Percentiles rank a stretch among this genome's conserved stretches.
These are phyloP conservation scores for Pichia sp. DNA, from an alignment of 1,139 yeast genomes.

Conservation along the genomic window DNA sequence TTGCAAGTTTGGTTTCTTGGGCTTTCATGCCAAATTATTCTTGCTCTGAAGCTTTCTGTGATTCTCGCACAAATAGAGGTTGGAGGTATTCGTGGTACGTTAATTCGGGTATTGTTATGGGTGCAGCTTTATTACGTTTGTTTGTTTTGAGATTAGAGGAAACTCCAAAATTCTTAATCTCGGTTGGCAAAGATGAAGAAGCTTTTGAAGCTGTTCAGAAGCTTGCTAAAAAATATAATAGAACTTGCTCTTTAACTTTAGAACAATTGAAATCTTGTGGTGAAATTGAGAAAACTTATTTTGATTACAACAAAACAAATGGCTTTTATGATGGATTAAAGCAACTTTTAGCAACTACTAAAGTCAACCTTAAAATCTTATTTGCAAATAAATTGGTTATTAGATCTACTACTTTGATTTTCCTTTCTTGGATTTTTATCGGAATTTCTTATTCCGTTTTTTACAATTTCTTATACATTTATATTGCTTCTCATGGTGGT, in stretches of 20 bases:
- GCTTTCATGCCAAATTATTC: conserved; percentile 45
- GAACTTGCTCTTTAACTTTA: conserved; percentile 37
- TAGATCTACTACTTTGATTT: conserved; percentile 35
- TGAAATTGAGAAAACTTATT: conserved; percentile 24
- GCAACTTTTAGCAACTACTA: conserved; percentile 20
- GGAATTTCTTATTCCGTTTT: conserved; percentile 49
- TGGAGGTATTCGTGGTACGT: conserved; percentile 55
- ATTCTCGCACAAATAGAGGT: conserved; percentile 43
- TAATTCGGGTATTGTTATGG: conserved; percentile 46
- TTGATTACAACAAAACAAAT: conserved; percentile 7
- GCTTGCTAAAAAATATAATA: conserved; percentile 37
- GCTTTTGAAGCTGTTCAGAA: conserved; percentile 35
- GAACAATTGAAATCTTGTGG: conserved; percentile 42
- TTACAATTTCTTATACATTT: conserved; percentile 43
- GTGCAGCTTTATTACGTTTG: conserved; percentile 41
- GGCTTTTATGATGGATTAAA: conserved; percentile 17
- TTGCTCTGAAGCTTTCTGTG: conserved; percentile 40
- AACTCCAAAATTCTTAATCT: conserved; percentile 50
- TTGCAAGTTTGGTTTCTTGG: conserved; percentile 49
- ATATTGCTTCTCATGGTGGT: conserved; percentile 41
- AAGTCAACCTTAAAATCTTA: conserved; percentile 30
- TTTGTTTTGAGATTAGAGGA: conserved; percentile 43
- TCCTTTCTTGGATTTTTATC: conserved; percentile 42
- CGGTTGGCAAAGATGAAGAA: conserved; percentile 47
- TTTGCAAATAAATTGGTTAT: conserved; percentile 36